Percentiles rank a stretch among this genome's conserved stretches.
phyloP scores from a whole-genome alignment of 1,139 yeast genomes.

The Oligophagozyma castellii region DNA sequence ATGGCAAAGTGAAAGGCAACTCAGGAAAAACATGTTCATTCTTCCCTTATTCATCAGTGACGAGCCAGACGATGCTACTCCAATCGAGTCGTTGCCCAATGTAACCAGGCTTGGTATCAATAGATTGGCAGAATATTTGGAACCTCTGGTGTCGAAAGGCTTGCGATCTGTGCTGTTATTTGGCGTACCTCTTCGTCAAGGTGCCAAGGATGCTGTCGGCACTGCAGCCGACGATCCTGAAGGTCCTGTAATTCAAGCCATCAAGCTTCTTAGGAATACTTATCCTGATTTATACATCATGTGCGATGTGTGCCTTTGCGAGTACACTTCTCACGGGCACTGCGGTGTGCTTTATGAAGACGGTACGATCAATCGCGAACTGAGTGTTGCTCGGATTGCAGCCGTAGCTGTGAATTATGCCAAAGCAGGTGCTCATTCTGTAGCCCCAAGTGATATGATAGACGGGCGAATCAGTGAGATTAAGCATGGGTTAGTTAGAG shows the following conservation, averaged over 20 bases:
- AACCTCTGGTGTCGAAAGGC: slow-evolving; percentile 62
- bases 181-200: slow-evolving; percentile 75
- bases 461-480: slow-evolving; percentile 90
- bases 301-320: slow-evolving; percentile 95
- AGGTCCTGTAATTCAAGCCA: slow-evolving; percentile 83
- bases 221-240: slow-evolving; percentile 92
- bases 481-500: slow-evolving; percentile 69
- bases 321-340: slow-evolving; percentile 92
- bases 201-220: slow-evolving; percentile 68
- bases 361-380: slow-evolving; percentile 67
- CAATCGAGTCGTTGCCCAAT: slow-evolving; percentile 68
- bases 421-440: slow-evolving; percentile 86
- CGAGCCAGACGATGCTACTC: slow-evolving; percentile 62
- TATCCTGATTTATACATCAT: slow-evolving; percentile 79
- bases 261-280: slow-evolving; percentile 43
- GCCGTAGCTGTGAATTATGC: slow-evolving; percentile 96
- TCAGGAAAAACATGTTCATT: slow-evolving; percentile 79
- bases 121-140: slow-evolving; percentile 61
- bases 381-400: slow-evolving; percentile 70
- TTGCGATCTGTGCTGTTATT: slow-evolving; percentile 74
- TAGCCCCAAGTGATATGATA: slow-evolving; percentile 97
- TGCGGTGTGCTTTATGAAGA: slow-evolving; percentile 85
- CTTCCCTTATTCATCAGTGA: slow-evolving; percentile 86
- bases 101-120: slow-evolving; percentile 81
- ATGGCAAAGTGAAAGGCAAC: slow-evolving; percentile 83